These are phyloP conservation scores for Aspergillus japonicus DNA, from an alignment of 2,329 filamentous ascomycete genomes.

Conservation along the genomic window DNA sequence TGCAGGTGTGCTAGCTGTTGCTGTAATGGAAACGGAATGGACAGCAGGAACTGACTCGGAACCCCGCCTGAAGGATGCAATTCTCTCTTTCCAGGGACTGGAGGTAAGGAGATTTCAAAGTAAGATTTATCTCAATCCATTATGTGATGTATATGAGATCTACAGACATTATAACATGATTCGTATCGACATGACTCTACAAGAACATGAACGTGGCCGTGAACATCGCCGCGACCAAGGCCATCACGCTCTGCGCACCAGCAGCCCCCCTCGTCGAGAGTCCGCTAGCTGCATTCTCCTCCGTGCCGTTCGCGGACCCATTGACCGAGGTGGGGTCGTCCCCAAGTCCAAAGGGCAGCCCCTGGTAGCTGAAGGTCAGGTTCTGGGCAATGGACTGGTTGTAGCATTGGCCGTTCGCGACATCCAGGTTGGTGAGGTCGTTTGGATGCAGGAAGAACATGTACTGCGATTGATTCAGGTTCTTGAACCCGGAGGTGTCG, in stretches of 20 bases:
- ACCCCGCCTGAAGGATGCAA: too few relatives aligned
- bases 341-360: not conserved
- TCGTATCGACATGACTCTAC: not conserved
- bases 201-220: not conserved
- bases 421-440: not conserved
- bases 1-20: too few relatives aligned
- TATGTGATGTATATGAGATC: too few relatives aligned
- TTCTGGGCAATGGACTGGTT: slow-evolving; percentile 1
- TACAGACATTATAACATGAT: too few relatives aligned
- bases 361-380: slow-evolving; percentile 1
- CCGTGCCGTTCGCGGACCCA: not conserved
- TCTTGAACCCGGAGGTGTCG: not conserved
- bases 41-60: too few relatives aligned
- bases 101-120: too few relatives aligned
- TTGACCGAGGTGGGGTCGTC: not conserved
- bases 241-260: not conserved
- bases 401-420: not conserved
- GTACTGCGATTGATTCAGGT: slow-evolving; percentile 1
- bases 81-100: too few relatives aligned
- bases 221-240: not conserved
- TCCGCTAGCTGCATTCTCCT: not conserved
- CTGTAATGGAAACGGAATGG: too few relatives aligned
- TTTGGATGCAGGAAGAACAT: slow-evolving; percentile 1
- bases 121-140: too few relatives aligned
- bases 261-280: not conserved